A percentile compares a stretch with the other conserved stretches of the same genome.
Evolutionary conservation across 129 eudicot species (phyloP).

Genomic region (Solidago caesia): DNA sequence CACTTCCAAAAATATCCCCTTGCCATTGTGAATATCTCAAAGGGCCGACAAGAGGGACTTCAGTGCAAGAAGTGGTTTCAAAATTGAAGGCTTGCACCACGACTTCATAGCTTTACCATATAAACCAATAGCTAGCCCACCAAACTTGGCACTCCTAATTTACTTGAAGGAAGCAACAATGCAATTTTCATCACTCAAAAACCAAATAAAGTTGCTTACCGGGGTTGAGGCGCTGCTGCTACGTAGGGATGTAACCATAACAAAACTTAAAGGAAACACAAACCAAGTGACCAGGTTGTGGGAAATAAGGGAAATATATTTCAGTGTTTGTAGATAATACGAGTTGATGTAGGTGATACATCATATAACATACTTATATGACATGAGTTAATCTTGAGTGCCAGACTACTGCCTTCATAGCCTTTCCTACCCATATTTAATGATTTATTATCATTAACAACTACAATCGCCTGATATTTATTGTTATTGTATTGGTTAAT

Average conservation of each 20-base stretch:
- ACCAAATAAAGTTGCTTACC: constrained; percentile 16
- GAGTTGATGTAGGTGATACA: no score
- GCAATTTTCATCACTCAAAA: constrained; percentile 83
- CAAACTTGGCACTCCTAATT: constrained; percentile 1
- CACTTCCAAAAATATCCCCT: constrained; percentile 85
- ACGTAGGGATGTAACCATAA: constrained; percentile 4
- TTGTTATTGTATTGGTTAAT: no score
- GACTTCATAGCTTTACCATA: constrained; percentile 11
- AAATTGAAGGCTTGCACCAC: constrained; percentile 59
- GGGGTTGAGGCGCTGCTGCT: constrained; percentile 76
- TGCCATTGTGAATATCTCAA: constrained; percentile 74
- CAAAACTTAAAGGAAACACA: constrained; percentile 6
- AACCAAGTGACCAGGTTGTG: background rate
- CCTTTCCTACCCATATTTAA: no score
- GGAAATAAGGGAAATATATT: no score
- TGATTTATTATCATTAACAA: no score
- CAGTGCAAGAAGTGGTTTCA: constrained; percentile 70
- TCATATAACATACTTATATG: no score
- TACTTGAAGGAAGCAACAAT: constrained; percentile 78
- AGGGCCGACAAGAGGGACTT: constrained; percentile 94
- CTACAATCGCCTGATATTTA: no score
- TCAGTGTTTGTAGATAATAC: background rate
- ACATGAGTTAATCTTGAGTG: no score
- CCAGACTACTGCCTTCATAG: no score
- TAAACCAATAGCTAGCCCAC: background rate